Evolutionary conservation across 2,329 filamentous ascomycete species (phyloP).

Genomic region (Aspergillus pseudonomiae): DNA sequence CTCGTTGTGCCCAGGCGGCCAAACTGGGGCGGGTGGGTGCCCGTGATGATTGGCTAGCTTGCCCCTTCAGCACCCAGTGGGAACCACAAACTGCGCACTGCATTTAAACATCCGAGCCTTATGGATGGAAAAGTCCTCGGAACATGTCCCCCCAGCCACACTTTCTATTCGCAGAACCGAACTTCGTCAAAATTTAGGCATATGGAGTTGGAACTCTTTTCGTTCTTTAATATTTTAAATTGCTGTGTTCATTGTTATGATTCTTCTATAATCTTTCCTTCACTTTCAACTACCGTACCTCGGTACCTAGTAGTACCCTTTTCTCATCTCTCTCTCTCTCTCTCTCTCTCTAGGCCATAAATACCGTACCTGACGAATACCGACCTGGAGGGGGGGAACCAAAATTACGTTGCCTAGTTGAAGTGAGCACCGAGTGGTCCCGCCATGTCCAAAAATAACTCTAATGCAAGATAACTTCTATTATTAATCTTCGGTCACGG

Average conservation of each 20-base stretch:
- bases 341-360: not conserved
- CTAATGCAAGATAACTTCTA: not conserved
- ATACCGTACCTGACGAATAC: not conserved
- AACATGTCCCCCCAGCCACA: too few relatives aligned
- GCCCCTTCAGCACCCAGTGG: not conserved
- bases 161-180: constrained; percentile 2
- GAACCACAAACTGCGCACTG: not conserved
- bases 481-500: not conserved
- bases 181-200: not conserved
- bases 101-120: constrained; percentile 12
- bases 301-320: too few relatives aligned
- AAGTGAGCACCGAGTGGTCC: not conserved
- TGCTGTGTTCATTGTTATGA: too few relatives aligned
- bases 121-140: not conserved
- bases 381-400: not conserved
- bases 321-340: too few relatives aligned
- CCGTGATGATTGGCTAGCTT: not conserved
- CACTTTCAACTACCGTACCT: too few relatives aligned
- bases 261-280: too few relatives aligned
- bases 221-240: not conserved
- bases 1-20: constrained; percentile 11
- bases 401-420: constrained; percentile 5
- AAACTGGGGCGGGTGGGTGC: constrained; percentile 9
- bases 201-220: not conserved
- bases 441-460: constrained; percentile 3